Evolutionary conservation across 1,284 basidiomycete genomes (phyloP).

Genomic region (Rhodofomes roseus): DNA sequence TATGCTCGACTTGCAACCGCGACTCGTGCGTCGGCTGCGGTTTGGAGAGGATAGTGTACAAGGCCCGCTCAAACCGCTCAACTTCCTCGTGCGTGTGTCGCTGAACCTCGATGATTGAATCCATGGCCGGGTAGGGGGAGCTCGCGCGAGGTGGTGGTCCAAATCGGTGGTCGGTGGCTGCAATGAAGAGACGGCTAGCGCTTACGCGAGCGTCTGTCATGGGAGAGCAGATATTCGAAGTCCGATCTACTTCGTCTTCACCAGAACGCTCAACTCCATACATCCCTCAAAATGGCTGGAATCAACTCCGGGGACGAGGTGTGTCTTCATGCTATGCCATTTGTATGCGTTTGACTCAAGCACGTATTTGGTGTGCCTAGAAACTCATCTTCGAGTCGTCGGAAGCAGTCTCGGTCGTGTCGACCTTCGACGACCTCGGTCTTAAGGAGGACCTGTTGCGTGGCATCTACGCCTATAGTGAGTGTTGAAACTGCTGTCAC

Average conservation of each 20-base stretch:
- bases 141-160: slow-evolving; percentile 5
- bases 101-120: slow-evolving; percentile 89
- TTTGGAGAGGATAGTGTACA: slow-evolving; percentile 69
- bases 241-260: slow-evolving; percentile 42
- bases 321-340: slow-evolving; percentile 10
- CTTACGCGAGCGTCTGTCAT: slow-evolving; percentile 3
- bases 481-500: slow-evolving; percentile 31
- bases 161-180: slow-evolving; percentile 1
- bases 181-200: neutral
- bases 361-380: too few species aligned
- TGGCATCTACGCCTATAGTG: slow-evolving; percentile 99
- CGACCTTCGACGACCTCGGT: slow-evolving; percentile 89
- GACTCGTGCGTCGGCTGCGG: slow-evolving; percentile 58
- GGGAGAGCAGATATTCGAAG: slow-evolving; percentile 39
- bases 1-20: slow-evolving; percentile 80
- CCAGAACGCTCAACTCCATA: slow-evolving; percentile 12
- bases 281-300: slow-evolving; percentile 57
- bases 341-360: slow-evolving; percentile 2
- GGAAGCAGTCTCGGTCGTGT: slow-evolving; percentile 86
- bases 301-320: slow-evolving; percentile 79
- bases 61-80: slow-evolving; percentile 80
- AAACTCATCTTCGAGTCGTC: slow-evolving; percentile 99
- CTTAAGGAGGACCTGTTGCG: slow-evolving; percentile 95
- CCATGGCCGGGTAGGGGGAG: slow-evolving; percentile 48
- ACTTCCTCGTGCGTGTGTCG: slow-evolving; percentile 94